Base-by-base conservation (phyloP, 2,329 filamentous ascomycete species). In the Dothistroma septosporum region DNA sequence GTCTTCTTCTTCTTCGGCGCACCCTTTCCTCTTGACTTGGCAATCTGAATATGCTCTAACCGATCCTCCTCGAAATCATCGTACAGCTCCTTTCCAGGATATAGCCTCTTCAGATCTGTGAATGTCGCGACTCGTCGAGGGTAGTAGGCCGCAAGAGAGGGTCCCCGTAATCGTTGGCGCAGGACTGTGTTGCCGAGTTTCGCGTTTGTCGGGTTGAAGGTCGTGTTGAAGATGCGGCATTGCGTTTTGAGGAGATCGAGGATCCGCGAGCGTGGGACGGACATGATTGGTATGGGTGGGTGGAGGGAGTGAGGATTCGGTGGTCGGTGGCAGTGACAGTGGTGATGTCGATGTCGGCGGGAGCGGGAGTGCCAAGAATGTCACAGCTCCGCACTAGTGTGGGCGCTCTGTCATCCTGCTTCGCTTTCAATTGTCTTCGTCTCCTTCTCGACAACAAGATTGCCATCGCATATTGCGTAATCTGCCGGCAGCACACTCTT, bases 131-230 rank as follows among this genome's bases (percentile, higher is more conserved):
- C 80, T 63, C 83, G 88, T 66, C 87, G 86, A 1, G 94, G 94
- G 75, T 99, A 99, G 82, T 97, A 99, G 60, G 90, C 83, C 44
- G 87, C 89, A 66, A 97, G 78, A 0, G 89, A 79, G 32, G 92
- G 90, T n/a, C 94, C 94, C 72, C 85, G 86, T 64, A 97, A 81
- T 72, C 92, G 87, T 76, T 97, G 90, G 72, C 92, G 90, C 62
- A 99, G 82, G 74, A 99, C 82, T 77, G 94, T 96, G 80, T 94
- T 97, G 72, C 94, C 94, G 68, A 91, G 85, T 64, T 94, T 90
- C 63, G 89, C 76, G 68, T 87, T 81, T 58, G 91, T 83, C 28
- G 94, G 94, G 78, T 99, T 99, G 82, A 87, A 97, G 57, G 88
- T 92, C 55, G 89, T 90, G 72, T 87, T 88, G 82, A 97, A 99